A percentile compares a stretch with the other conserved stretches of the same genome.
phyloP scores from a whole-genome alignment of 1,284 basidiomycete genomes.

The Phellinidium pouzarii region DNA sequence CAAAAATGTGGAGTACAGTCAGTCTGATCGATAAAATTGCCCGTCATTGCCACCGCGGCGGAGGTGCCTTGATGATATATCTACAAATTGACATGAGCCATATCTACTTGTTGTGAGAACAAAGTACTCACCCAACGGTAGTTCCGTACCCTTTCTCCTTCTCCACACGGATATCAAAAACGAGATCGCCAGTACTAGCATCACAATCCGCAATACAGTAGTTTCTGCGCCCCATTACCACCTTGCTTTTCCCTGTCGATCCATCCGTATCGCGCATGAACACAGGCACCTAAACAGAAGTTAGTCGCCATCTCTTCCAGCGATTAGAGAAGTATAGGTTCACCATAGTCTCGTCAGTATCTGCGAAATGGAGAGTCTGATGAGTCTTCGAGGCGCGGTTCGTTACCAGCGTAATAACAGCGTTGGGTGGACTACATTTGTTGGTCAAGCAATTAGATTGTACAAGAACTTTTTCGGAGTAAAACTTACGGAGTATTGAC shows the following conservation, averaged over 20 bases:
- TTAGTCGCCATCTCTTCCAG: neutral
- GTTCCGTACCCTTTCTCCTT: conserved; percentile 72
- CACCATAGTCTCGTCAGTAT: conserved; percentile 86
- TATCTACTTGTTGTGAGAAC: conserved; percentile 16
- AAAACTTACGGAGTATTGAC: conserved; percentile 70
- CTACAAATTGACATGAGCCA: conserved; percentile 10
- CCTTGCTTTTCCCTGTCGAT: conserved; percentile 57
- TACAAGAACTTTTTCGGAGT: neutral
- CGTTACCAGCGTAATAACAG: conserved; percentile 77
- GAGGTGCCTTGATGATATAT: conserved; percentile 24
- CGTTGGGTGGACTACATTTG: conserved; percentile 57
- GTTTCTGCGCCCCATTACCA: conserved; percentile 84
- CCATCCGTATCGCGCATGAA: conserved; percentile 80
- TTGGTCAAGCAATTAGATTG: conserved; percentile 15
- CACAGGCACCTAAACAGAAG: conserved; percentile 54
- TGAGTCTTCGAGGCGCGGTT: conserved; percentile 79
- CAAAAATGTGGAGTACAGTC: neutral
- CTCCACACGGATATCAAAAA: conserved; percentile 89
- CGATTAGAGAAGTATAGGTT: conserved; percentile 15
- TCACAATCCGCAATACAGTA: conserved; percentile 79
- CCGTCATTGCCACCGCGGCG: conserved; percentile 23
- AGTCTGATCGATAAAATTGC: neutral
- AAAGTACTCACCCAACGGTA: conserved; percentile 53
- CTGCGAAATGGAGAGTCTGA: conserved; percentile 65
- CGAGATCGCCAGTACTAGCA: conserved; percentile 47